Base-by-base conservation (phyloP, 768 basidiomycete genomes). In the Collybia nuda region DNA sequence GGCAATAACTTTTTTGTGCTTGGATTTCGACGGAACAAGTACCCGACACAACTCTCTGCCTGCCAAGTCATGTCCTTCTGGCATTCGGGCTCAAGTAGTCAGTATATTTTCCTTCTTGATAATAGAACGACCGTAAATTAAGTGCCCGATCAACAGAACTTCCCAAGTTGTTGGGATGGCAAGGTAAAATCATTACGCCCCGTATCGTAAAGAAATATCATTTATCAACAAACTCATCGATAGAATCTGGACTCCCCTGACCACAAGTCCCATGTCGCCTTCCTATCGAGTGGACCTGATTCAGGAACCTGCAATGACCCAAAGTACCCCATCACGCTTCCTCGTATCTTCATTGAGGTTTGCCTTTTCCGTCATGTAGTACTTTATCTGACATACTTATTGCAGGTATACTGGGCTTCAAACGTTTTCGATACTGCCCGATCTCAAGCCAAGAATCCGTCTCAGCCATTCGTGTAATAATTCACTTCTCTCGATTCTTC, bases 131-230 rank as follows among this genome's bases (percentile, higher is more conserved):
- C 38, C 39, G 43, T 26, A 18, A 9, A 40, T n/a, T 36, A 45
- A 42, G 8, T 2, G 4, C 14, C 17, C 15, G 11, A 21, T 11
- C 43, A 14, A 41, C 45, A 80, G 76, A 79, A 78, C 56, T 77
- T 79, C 65, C 76, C 73, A 6, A 79, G 74, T 51, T 81, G 79
- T 60, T 81, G 79, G 79, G 75, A 81, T 57, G 79, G 79, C 53
- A 73, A 75, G 73, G 77, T 77, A 46, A 29, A 55, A 44, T 39
- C 6, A 18, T 19, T 4, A 2, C 41, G n/a, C 14, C 14, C n/a
- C 43, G 38, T 21, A 18, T 12, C 6, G 45, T 19, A 4, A 15
- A 21, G 21, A 37, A n/a, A 12, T 40, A 14, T 22, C 24, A 40
- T 40, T 8, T 22, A 46, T 46, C 18, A 37, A 8, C 24, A 35